phyloP scores from a whole-genome alignment of 2,329 filamentous ascomycete genomes.

The Myriosclerotinia duriaeana region DNA sequence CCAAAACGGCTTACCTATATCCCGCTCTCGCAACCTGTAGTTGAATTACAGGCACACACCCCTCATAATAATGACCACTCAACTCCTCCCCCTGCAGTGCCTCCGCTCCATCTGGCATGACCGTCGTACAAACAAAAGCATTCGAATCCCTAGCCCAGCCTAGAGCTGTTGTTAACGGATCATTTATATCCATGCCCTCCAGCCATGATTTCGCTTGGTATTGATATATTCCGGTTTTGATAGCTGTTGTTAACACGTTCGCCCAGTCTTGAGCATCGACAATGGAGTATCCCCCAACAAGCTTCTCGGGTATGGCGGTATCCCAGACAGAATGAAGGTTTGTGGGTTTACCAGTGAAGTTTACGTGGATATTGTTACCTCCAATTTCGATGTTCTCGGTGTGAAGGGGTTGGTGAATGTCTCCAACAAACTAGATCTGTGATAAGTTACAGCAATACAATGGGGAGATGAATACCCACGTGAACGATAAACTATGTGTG shows the following conservation, averaged over 20 bases:
- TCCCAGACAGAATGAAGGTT: slow-evolving; percentile 78
- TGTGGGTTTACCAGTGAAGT: slow-evolving; percentile 55
- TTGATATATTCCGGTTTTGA: slow-evolving; percentile 56
- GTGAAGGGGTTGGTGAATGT: slow-evolving; percentile 69
- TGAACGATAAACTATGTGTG: slow-evolving; percentile 37
- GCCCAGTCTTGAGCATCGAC: slow-evolving; percentile 56
- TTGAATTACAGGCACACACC: slow-evolving; percentile 63
- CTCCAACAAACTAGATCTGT: slow-evolving; percentile 64
- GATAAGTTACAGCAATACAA: slow-evolving; percentile 3
- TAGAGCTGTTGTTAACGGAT: slow-evolving; percentile 57
- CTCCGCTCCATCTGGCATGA: slow-evolving; percentile 60
- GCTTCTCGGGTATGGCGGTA: slow-evolving; percentile 64
- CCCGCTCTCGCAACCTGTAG: slow-evolving; percentile 67
- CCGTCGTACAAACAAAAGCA: slow-evolving; percentile 58
- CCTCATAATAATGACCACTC: slow-evolving; percentile 61
- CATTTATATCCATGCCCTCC: slow-evolving; percentile 54
- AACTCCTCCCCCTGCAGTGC: slow-evolving; percentile 61
- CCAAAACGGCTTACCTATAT: slow-evolving; percentile 47
- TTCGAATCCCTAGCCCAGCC: slow-evolving; percentile 65
- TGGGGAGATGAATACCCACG: slow-evolving; percentile 34
- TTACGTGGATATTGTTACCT: slow-evolving; percentile 67
- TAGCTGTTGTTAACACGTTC: slow-evolving; percentile 53
- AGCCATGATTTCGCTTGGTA: slow-evolving; percentile 55
- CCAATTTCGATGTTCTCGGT: slow-evolving; percentile 63
- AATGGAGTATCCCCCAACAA: slow-evolving; percentile 56